Conservation (phyloP, 148 eudicot species). For the Fagopyrum tataricum region DNA sequence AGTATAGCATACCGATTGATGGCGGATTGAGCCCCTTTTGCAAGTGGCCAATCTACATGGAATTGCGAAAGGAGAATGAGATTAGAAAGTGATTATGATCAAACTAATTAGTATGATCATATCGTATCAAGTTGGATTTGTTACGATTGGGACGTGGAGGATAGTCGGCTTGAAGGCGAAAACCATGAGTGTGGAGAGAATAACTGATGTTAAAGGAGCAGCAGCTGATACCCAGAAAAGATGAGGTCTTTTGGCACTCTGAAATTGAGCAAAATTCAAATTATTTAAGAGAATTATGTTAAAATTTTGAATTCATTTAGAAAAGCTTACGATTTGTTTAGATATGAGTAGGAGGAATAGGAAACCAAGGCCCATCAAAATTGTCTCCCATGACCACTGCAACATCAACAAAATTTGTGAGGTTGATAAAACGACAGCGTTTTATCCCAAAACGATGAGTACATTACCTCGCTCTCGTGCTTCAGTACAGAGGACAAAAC, state of each 20-base stretch:
- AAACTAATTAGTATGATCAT: not conserved
- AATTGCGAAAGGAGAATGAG: not conserved
- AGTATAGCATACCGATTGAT: slow-evolving; percentile 63
- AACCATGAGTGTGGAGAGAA: slow-evolving; percentile 69
- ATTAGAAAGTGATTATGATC: not conserved
- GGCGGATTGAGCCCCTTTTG: slow-evolving; percentile 87
- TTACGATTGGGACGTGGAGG: slow-evolving; percentile 59
- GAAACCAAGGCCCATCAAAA: slow-evolving; percentile 68
- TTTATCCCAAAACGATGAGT: not conserved
- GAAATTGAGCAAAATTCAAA: not conserved
- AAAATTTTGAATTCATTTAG: not conserved
- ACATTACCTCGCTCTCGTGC: slow-evolving; percentile 58
- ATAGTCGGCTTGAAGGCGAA: slow-evolving; percentile 46
- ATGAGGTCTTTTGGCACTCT: slow-evolving; percentile 68
- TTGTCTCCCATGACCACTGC: slow-evolving; percentile 95
- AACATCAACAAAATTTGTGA: slow-evolving; percentile 14
- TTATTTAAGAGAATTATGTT: not conserved
- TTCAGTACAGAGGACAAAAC: slow-evolving; percentile 63
- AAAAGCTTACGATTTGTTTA: slow-evolving; percentile 61
- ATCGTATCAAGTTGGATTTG: not conserved
- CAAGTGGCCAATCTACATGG: slow-evolving; percentile 68
- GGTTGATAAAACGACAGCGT: not conserved
- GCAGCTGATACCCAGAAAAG: slow-evolving; percentile 95
- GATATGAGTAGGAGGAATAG: slow-evolving; percentile 57
- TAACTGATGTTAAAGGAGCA: slow-evolving; percentile 77